Evolutionary conservation across 2,329 filamentous ascomycete genomes (phyloP).

Genomic region (Stagonosporopsis rhizophila): DNA sequence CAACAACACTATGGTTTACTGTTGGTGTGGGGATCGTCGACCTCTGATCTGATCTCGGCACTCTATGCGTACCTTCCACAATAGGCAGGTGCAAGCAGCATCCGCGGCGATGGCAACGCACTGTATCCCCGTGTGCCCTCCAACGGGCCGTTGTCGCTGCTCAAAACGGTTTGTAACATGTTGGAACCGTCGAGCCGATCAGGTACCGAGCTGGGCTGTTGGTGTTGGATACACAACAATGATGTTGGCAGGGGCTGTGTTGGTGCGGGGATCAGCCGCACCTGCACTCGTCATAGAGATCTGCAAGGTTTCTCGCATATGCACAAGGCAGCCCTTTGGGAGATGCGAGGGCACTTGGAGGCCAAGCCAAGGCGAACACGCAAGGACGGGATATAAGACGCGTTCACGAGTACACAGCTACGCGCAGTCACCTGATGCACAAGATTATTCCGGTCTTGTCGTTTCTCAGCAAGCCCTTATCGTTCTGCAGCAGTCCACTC

Average conservation of each 20-base stretch:
- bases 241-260: background rate
- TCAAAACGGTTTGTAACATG: background rate
- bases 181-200: background rate
- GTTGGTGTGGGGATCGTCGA: conserved; percentile 6
- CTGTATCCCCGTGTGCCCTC: background rate
- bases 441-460: too few species aligned
- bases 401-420: background rate
- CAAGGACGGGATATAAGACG: background rate
- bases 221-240: background rate
- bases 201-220: conserved; percentile 7
- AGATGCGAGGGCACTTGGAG: background rate
- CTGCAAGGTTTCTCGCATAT: conserved; percentile 9
- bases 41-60: conserved; percentile 1
- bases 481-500: background rate
- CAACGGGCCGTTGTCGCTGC: background rate
- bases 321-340: conserved; percentile 9
- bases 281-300: conserved; percentile 4
- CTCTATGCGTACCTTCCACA: conserved; percentile 11
- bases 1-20: background rate
- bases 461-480: background rate
- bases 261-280: conserved; percentile 11
- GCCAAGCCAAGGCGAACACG: conserved; percentile 4
- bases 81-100: conserved; percentile 11
- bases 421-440: conserved; percentile 7
- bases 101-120: conserved; percentile 2